These are phyloP conservation scores for Retiboletus fuscus DNA, from an alignment of 1,284 basidiomycete genomes.

Conservation along the genomic window DNA sequence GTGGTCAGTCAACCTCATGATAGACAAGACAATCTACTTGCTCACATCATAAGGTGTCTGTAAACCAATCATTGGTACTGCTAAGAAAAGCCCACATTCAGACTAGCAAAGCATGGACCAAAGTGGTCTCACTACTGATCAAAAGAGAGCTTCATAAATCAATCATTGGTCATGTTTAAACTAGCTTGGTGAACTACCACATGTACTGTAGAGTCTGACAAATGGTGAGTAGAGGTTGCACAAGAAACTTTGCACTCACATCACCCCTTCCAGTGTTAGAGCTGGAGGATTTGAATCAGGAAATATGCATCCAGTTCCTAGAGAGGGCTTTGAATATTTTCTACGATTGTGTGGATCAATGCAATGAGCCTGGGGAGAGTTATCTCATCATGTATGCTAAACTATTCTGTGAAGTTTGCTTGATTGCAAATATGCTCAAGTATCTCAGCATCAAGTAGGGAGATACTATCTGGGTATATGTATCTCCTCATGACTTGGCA, in stretches of 20 bases:
- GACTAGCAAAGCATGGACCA: too few relatives aligned
- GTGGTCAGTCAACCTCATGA: too few relatives aligned
- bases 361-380: conserved; percentile 91
- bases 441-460: conserved; percentile 94
- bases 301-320: conserved; percentile 95
- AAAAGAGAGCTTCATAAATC: too few relatives aligned
- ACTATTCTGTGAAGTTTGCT: conserved; percentile 91
- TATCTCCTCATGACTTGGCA: conserved; percentile 95
- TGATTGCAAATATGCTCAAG: conserved; percentile 93
- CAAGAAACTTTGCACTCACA: conserved; percentile 90
- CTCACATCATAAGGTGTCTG: too few relatives aligned
- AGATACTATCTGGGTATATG: conserved; percentile 91
- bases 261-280: conserved; percentile 89
- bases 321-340: conserved; percentile 90
- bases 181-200: too few relatives aligned
- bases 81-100: too few relatives aligned
- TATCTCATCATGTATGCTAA: conserved; percentile 84
- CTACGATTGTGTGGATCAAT: conserved; percentile 98
- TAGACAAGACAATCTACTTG: too few relatives aligned
- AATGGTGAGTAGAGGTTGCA: too few relatives aligned
- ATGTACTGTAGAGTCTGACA: too few relatives aligned
- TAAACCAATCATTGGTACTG: too few relatives aligned
- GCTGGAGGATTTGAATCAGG: conserved; percentile 88
- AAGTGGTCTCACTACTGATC: too few relatives aligned
- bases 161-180: too few relatives aligned